A percentile compares a stretch with the other conserved stretches of the same genome.
These are phyloP conservation scores for Moniliophthora roreri DNA, from an alignment of 1,284 basidiomycete genomes.

Conservation along the genomic window DNA sequence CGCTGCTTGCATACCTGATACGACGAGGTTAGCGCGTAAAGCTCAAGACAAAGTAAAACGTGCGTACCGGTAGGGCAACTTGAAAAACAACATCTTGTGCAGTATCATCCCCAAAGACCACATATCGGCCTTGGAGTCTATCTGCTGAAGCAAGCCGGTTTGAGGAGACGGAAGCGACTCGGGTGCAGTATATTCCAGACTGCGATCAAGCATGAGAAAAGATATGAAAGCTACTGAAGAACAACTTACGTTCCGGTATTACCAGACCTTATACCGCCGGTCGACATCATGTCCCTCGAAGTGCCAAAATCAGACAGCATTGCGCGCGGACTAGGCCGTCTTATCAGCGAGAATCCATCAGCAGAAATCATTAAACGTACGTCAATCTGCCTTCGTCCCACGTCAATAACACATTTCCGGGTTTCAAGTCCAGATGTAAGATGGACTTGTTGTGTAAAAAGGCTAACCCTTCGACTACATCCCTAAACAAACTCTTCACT, in stretches of 20 bases:
- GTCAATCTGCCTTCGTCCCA: conserved; percentile 89
- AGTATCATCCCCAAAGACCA: conserved; percentile 92
- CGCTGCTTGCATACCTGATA: conserved; percentile 25
- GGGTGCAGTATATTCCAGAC: conserved; percentile 81
- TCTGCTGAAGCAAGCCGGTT: conserved; percentile 66
- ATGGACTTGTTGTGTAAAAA: conserved; percentile 89
- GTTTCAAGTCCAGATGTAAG: conserved; percentile 90
- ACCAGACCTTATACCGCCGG: conserved; percentile 70
- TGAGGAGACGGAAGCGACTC: conserved; percentile 77
- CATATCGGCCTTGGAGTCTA: conserved; percentile 89
- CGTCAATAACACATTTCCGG: conserved; percentile 89
- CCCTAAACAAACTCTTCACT: conserved; percentile 48
- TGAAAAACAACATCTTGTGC: conserved; percentile 89
- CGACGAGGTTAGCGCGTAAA: not conserved
- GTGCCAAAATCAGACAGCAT: conserved; percentile 96
- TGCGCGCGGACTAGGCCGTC: conserved; percentile 61
- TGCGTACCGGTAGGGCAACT: conserved; percentile 71
- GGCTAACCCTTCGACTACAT: conserved; percentile 52
- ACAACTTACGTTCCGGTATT: conserved; percentile 88
- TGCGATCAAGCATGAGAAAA: conserved; percentile 28
- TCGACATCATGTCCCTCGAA: conserved; percentile 83
- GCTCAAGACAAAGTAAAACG: conserved; percentile 25
- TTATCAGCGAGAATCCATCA: conserved; percentile 4
- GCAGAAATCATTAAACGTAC: conserved; percentile 31
- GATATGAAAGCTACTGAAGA: not conserved